Conservation (phyloP, 306 rosid species). For the Macrotyloma uniflorum region DNA sequence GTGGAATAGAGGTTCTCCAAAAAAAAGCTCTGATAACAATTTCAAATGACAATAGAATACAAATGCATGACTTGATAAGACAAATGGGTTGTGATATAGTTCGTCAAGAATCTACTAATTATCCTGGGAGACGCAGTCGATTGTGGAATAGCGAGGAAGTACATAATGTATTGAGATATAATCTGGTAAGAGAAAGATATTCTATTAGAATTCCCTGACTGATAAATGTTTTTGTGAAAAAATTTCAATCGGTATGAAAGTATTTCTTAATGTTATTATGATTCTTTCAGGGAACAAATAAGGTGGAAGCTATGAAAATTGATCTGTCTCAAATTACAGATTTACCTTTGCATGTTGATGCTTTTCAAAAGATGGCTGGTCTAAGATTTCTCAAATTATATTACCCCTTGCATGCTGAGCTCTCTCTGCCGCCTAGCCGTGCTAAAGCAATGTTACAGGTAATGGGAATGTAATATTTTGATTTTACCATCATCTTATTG, state of each 20-base stretch:
- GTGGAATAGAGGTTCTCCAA: not conserved
- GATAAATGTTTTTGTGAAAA: too few species aligned
- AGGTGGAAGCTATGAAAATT: not conserved
- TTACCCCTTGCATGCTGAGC: slow-evolving; percentile 11
- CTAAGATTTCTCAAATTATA: not conserved
- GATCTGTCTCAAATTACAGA: not conserved
- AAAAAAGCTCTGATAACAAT: not conserved
- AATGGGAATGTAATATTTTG: too few species aligned
- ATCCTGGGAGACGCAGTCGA: not conserved
- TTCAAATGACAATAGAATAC: not conserved
- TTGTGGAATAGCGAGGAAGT: not conserved
- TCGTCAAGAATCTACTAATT: not conserved
- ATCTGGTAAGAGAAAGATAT: not conserved
- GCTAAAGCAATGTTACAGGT: too few species aligned
- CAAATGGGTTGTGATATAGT: not conserved
- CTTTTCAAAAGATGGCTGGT: slow-evolving; percentile 4
- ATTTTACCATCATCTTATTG: too few species aligned
- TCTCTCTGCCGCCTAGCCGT: not conserved
- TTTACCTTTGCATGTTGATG: not conserved
- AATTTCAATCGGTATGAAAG: too few species aligned
- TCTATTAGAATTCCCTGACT: too few species aligned
- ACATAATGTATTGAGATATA: not conserved
- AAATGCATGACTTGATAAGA: not conserved
- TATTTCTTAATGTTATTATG: too few species aligned
- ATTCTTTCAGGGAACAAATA: not conserved